Evolutionary conservation across 2,329 filamentous ascomycete genomes (phyloP), one percentile per base, ranked within the genome.

Genomic region (Sphaerulina musiva): DNA sequence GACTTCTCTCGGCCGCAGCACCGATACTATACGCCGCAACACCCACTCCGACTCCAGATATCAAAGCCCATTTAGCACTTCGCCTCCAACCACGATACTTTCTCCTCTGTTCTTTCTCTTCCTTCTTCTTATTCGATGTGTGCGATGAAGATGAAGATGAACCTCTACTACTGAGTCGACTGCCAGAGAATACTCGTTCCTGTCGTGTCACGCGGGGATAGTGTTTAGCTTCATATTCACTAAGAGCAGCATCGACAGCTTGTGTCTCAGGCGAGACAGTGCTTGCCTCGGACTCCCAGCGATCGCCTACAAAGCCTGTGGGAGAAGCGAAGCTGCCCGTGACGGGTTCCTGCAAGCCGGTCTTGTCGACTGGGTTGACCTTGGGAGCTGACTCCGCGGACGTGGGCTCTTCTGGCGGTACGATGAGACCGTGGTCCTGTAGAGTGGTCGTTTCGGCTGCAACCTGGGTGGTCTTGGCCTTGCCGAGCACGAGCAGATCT

Each of bases 401-500:
- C 39, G 56, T 53, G 23, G 50, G 31, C 41, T 45, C 48, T 31
- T 52, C 26, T 49, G 54, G 6, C 2, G 57, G 51, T 50, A 56
- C 59, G 20, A 62, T 41, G 8, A 64, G 51, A 8, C 59, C 62
- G 26, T 66, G 62, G 36, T 65, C 64, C 14, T 54, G 50, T 8
- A 65, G 46, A 17, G 48, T 45, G 31, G 63, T 40, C 8, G 40
- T 23, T 20, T 43, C 48, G 31, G 38, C 42, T 2, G 40, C 26
- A 44, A 5, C 43, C 11, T 54, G 50, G 12, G 70, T 62, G 2
- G 70, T 63, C 6, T 75, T 73, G 3, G 80, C 76, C 68, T 85
- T 84, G 58, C 81, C 82, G 64, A 87, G 85, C 3, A 89, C 77
- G 26, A 88, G 74, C 4, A 86, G 74, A 58, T 87, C 78, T 5